These are phyloP conservation scores for Poronia punctata DNA, from an alignment of 495 filamentous ascomycete genomes.

Conservation along the genomic window DNA sequence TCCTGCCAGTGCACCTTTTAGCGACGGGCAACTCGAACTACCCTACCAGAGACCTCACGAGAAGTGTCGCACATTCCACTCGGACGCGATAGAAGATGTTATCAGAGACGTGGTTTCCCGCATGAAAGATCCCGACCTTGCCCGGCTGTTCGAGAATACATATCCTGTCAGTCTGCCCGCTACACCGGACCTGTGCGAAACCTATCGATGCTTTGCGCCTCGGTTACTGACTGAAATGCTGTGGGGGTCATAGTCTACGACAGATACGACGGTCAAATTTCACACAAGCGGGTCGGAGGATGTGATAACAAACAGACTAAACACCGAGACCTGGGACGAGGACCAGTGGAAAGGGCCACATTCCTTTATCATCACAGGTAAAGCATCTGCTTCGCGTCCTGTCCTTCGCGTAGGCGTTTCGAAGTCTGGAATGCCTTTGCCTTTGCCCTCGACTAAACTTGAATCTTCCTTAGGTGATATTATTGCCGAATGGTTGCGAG, in stretches of 20 bases:
- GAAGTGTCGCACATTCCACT: slow-evolving; percentile 83
- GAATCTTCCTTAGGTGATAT: slow-evolving; percentile 57
- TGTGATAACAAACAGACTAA: slow-evolving; percentile 27
- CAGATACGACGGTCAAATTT: slow-evolving; percentile 79
- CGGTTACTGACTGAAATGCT: slow-evolving; percentile 12
- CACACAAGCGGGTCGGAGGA: slow-evolving; percentile 37
- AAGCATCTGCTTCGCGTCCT: too few species aligned
- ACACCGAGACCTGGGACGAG: slow-evolving; percentile 32
- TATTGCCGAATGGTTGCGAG: slow-evolving; percentile 93
- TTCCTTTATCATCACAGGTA: slow-evolving; percentile 92
- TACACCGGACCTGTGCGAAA: neutral
- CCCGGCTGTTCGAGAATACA: slow-evolving; percentile 92
- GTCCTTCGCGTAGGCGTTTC: neutral
- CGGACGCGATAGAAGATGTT: slow-evolving; percentile 76
- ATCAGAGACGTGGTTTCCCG: slow-evolving; percentile 72
- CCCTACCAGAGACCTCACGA: slow-evolving; percentile 82
- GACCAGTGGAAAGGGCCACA: slow-evolving; percentile 75
- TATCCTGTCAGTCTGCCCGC: slow-evolving; percentile 52
- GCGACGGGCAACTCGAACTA: slow-evolving; percentile 68
- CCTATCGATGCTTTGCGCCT: neutral
- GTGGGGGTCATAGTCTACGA: slow-evolving; percentile 52
- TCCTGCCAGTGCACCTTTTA: slow-evolving; percentile 63
- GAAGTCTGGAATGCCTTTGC: too few species aligned
- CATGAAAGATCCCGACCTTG: slow-evolving; percentile 82
- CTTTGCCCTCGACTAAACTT: too few species aligned